phyloP scores from a whole-genome alignment of 2,329 filamentous ascomycete species.

The Alternaria infectoria region DNA sequence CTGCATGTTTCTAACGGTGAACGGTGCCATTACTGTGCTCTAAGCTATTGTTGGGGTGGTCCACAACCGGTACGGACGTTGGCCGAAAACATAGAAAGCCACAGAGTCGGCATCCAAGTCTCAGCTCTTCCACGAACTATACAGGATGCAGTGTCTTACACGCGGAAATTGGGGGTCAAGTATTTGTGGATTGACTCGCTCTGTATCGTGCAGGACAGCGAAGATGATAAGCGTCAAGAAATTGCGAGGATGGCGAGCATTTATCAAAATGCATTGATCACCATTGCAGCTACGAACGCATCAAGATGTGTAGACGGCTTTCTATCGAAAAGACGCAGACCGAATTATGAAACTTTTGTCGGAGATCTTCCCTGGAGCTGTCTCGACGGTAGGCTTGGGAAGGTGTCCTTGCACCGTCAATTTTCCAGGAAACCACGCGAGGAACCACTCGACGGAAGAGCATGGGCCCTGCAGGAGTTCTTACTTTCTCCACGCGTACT shows the following conservation, averaged over 20 bases:
- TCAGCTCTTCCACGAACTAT: background rate
- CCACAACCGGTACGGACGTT: background rate
- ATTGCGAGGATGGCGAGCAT: background rate
- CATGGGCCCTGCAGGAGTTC: background rate
- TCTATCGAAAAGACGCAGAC: background rate
- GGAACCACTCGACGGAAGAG: background rate
- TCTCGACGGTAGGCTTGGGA: background rate
- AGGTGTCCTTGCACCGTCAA: background rate
- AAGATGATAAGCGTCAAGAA: background rate
- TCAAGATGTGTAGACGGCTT: background rate
- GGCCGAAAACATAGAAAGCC: background rate
- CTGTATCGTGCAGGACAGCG: background rate
- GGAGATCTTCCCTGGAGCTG: background rate
- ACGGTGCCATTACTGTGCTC: background rate
- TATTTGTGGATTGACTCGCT: background rate
- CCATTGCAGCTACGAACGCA: background rate
- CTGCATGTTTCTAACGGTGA: background rate
- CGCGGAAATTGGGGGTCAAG: background rate
- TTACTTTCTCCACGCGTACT: background rate
- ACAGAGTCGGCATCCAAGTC: background rate
- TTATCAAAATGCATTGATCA: background rate
- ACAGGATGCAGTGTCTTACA: background rate
- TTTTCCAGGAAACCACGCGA: background rate
- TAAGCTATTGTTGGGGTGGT: background rate
- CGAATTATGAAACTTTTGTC: background rate